phyloP scores from a whole-genome alignment of 257 asterid species.

The Solanum rostratum region DNA sequence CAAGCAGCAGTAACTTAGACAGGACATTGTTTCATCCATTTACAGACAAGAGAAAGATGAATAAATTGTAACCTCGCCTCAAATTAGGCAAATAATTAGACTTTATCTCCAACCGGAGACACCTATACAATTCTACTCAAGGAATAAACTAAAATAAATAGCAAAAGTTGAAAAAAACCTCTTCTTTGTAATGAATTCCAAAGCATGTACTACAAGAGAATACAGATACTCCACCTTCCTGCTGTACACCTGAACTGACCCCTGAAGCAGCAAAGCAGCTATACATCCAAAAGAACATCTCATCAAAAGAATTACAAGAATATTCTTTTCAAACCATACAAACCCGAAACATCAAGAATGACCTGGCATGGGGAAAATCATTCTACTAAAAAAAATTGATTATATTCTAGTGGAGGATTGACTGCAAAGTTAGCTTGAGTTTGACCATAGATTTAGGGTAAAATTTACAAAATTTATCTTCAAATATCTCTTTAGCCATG shows the following conservation, averaged over 20 bases:
- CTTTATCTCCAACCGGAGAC: background rate
- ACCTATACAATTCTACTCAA: background rate
- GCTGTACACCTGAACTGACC: conserved; percentile 93
- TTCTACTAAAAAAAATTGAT: background rate
- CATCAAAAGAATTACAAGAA: background rate
- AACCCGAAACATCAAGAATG: background rate
- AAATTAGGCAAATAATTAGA: background rate
- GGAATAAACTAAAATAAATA: background rate
- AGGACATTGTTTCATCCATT: background rate
- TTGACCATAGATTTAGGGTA: too few relatives aligned
- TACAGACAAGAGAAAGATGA: background rate
- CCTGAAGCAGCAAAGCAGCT: conserved; percentile 99
- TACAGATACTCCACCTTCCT: conserved; percentile 92
- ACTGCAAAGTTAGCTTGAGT: background rate
- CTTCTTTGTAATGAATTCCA: conserved; percentile 79
- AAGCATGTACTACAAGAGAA: conserved; percentile 78
- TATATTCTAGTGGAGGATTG: background rate
- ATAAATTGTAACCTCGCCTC: background rate
- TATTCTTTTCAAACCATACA: background rate
- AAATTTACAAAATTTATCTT: too few relatives aligned
- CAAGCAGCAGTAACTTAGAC: background rate
- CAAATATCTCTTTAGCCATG: too few relatives aligned
- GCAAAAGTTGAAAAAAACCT: conserved; percentile 33
- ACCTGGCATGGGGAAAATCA: background rate
- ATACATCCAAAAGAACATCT: conserved; percentile 13